phyloP scores from a whole-genome alignment of 1,284 basidiomycete species.

The Apiotrichum domesticum region DNA sequence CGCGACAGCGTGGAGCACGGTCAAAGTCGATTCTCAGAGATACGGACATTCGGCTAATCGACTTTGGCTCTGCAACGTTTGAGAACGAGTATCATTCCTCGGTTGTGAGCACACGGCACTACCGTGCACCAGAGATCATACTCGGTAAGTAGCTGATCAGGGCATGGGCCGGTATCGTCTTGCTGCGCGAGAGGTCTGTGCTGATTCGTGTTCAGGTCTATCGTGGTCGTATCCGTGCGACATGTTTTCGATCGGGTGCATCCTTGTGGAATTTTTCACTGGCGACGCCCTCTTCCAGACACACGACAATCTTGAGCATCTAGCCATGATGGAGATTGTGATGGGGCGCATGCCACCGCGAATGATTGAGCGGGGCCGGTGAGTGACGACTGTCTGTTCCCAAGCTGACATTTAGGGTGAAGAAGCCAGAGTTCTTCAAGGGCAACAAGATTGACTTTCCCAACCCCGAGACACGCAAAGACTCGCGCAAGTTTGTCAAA shows the following conservation, averaged over 20 bases:
- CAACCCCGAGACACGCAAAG: constrained; percentile 73
- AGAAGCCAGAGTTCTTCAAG: constrained; percentile 86
- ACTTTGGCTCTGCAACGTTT: constrained; percentile 96
- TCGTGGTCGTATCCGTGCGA: constrained; percentile 99
- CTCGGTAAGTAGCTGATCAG: constrained; percentile 58
- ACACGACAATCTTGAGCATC: constrained; percentile 96
- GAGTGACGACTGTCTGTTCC: constrained; percentile 10
- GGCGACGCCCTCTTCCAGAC: constrained; percentile 98
- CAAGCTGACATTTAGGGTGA: constrained; percentile 49
- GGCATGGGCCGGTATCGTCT: background rate
- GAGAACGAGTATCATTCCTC: constrained; percentile 97
- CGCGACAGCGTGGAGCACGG: constrained; percentile 15
- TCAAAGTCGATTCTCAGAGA: constrained; percentile 58
- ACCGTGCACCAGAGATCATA: constrained; percentile 98
- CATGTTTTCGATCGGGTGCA: constrained; percentile 97
- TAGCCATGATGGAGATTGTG: constrained; percentile 99
- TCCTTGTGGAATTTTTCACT: constrained; percentile 97
- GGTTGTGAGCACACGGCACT: constrained; percentile 96
- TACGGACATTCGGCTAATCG: constrained; percentile 93
- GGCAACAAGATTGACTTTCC: constrained; percentile 84
- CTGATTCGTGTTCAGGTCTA: constrained; percentile 56
- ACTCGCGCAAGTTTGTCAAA: constrained; percentile 90
- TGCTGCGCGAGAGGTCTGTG: background rate
- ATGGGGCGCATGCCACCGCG: constrained; percentile 93
- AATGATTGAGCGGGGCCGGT: constrained; percentile 54